Evolutionary conservation across 768 basidiomycete genomes (phyloP).

Genomic region (Termitomyces sp.): DNA sequence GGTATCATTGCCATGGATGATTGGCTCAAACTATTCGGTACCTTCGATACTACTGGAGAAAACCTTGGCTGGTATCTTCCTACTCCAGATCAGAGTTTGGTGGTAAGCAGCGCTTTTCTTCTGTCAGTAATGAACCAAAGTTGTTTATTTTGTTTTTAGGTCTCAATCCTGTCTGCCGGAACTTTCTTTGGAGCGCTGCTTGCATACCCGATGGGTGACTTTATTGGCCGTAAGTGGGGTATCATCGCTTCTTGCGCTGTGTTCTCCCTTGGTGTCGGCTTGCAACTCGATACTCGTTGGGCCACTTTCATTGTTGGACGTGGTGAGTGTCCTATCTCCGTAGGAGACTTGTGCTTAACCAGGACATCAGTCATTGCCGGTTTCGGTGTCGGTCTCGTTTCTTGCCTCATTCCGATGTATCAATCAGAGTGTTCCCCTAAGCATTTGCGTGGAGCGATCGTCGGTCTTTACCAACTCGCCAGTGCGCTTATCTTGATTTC

Average conservation of each 20-base stretch:
- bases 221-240: conserved; percentile 51
- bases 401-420: conserved; percentile 53
- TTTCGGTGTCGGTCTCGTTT: conserved; percentile 76
- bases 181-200: conserved; percentile 76
- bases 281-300: conserved; percentile 41
- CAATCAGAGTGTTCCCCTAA: conserved; percentile 59
- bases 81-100: conserved; percentile 32
- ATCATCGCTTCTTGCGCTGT: conserved; percentile 58
- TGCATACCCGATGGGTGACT: conserved; percentile 34
- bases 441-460: conserved; percentile 70
- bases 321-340: conserved; percentile 10
- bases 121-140: background rate
- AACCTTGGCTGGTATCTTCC: conserved; percentile 37
- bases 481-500: conserved; percentile 8
- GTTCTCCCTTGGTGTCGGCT: conserved; percentile 60
- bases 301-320: conserved; percentile 23
- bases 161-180: conserved; percentile 78
- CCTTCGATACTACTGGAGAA: conserved; percentile 12
- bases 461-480: conserved; percentile 31
- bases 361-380: conserved; percentile 62
- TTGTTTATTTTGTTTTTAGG: conserved; percentile 1
- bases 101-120: conserved; percentile 16
- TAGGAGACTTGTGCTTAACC: background rate
- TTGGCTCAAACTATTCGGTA: conserved; percentile 50
- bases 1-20: conserved; percentile 67